A percentile compares a stretch with the other conserved stretches of the same genome.
Evolutionary conservation across 371 early-diverging fungal species (phyloP).

Genomic region (Smittium culicis): DNA sequence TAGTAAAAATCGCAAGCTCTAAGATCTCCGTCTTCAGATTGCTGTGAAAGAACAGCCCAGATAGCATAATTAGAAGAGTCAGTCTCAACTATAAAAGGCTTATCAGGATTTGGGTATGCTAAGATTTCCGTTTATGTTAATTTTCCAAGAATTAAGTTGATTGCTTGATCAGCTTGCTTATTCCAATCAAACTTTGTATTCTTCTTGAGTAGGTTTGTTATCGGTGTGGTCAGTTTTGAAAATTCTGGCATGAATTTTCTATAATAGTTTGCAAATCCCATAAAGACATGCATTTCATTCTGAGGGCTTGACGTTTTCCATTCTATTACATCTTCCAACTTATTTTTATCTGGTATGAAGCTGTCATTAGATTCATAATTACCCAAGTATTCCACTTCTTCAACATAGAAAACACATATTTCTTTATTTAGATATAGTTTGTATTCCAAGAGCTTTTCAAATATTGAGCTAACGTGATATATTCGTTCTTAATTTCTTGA

Average conservation of each 20-base stretch:
- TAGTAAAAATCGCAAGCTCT: slow-evolving; percentile 1
- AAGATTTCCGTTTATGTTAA: too few relatives aligned
- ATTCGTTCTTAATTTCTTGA: slow-evolving; percentile 33
- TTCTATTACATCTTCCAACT: background rate
- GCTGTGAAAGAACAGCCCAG: slow-evolving; percentile 5
- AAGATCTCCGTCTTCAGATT: background rate
- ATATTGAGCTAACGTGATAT: slow-evolving; percentile 25
- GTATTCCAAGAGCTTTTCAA: slow-evolving; percentile 19
- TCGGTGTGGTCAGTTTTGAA: slow-evolving; percentile 18
- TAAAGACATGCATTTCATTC: slow-evolving; percentile 21
- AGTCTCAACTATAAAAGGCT: slow-evolving; percentile 2
- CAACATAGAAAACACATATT: slow-evolving; percentile 37
- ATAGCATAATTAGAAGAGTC: slow-evolving; percentile 7
- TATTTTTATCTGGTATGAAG: background rate
- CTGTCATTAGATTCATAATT: slow-evolving; percentile 20
- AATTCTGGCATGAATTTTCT: slow-evolving; percentile 20
- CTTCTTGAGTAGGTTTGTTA: slow-evolving; percentile 8
- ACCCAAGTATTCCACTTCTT: slow-evolving; percentile 33
- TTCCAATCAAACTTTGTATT: background rate
- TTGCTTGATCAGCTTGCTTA: too few relatives aligned
- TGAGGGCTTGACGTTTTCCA: slow-evolving; percentile 11
- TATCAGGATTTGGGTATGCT: slow-evolving; percentile 4
- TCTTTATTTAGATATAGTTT: slow-evolving; percentile 22
- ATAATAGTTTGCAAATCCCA: slow-evolving; percentile 30
- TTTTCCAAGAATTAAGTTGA: too few relatives aligned